phyloP scores from a whole-genome alignment of 768 basidiomycete species.

The Mycena epipterygia region DNA sequence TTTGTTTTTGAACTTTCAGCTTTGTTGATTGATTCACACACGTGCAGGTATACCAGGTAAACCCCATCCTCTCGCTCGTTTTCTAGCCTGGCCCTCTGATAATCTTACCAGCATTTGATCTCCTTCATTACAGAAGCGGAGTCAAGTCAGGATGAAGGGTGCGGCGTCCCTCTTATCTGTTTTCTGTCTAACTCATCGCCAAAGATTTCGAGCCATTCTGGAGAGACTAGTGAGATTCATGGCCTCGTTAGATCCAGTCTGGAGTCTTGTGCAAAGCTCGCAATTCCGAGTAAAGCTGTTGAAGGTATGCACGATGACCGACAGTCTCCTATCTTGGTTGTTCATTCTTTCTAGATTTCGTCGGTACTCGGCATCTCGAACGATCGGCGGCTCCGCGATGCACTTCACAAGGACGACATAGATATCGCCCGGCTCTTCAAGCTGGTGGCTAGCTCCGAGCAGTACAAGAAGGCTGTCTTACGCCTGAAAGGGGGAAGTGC shows the following conservation, averaged over 20 bases:
- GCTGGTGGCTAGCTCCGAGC: slow-evolving; percentile 9
- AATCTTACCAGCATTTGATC: slow-evolving; percentile 27
- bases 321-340: not conserved
- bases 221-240: slow-evolving; percentile 34
- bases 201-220: slow-evolving; percentile 19
- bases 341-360: slow-evolving; percentile 19
- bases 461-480: slow-evolving; percentile 28
- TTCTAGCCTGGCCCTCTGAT: not conserved
- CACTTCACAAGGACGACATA: slow-evolving; percentile 36
- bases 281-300: slow-evolving; percentile 36
- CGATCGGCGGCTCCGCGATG: slow-evolving; percentile 30
- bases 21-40: not conserved
- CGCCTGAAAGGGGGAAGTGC: slow-evolving; percentile 36
- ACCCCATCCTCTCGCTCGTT: not conserved
- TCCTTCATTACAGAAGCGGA: slow-evolving; percentile 27
- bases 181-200: not conserved
- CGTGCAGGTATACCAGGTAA: slow-evolving; percentile 23
- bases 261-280: slow-evolving; percentile 36
- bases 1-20: not conserved
- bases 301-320: slow-evolving; percentile 18
- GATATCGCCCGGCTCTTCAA: slow-evolving; percentile 31
- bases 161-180: not conserved
- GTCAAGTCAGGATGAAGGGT: slow-evolving; percentile 26
- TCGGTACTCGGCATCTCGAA: slow-evolving; percentile 31
- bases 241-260: slow-evolving; percentile 36